Base-by-base conservation (phyloP, 2,329 filamentous ascomycete species). In the Apiospora pterosperma region DNA sequence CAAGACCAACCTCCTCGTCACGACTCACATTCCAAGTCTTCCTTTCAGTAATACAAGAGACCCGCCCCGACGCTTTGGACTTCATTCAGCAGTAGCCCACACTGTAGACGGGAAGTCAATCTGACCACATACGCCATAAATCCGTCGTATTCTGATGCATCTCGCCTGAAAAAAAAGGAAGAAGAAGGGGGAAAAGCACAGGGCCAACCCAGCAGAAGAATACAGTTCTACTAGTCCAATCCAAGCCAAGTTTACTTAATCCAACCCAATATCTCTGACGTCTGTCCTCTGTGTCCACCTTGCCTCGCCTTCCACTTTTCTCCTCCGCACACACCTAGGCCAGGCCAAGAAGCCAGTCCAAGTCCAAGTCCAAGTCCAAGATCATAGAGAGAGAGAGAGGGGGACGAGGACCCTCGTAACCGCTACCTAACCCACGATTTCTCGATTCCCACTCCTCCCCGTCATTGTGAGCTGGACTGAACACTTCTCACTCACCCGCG, bases 261-360 rank as follows among this genome's bases (percentile, higher is more conserved):
- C 25, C 36, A 60, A 60, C 36, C 36, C 59, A 60, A 41, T 61
- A n/a, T 36, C 55, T 36, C 36, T 61, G 59, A 41, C 59, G 59
- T 61, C 31, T 25, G 59, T 61, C 48, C 28, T 52, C 11, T 25
- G 25, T 52, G 44, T 25, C 44, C 25, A 31, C 44, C 44, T 31
- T 28, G 44, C 25, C 44, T 52, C 25, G 16, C 28, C 48, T 34
- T 34, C 48, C 48, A 55, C 48, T 55, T 55, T 55, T 55, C 28
- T 34, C 48, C 48, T 55, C 48, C 48, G 48, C 48, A 55, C 48
- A 55, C 48, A 55, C 48, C 48, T 55, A 10, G 16, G 19, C 28
- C 48, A 42, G 14, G 41, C 23, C 41, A n/a, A 44, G n/a, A 23
- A 21, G n/a, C n/a, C 41, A 42, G 39, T n/a, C 39, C 39, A 4